Percentiles rank a stretch among this genome's conserved stretches.
Evolutionary conservation across 2,329 filamentous ascomycete genomes (phyloP).

Genomic region (Aurifilum marmelostoma): DNA sequence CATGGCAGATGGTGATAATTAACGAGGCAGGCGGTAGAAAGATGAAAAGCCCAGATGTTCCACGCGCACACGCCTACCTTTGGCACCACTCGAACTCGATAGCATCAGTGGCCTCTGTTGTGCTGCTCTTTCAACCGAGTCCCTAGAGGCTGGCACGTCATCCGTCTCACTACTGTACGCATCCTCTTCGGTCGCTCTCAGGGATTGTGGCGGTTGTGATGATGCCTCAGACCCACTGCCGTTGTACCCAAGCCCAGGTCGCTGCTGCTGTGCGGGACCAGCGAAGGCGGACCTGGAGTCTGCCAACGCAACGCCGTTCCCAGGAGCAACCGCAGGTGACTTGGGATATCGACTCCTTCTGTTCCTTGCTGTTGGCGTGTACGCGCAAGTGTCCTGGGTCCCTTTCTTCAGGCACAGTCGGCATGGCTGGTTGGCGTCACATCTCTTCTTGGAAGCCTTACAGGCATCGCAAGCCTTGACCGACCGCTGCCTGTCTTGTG

Average conservation of each 20-base stretch:
- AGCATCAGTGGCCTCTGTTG: constrained; percentile 22
- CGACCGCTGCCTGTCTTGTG: constrained; percentile 27
- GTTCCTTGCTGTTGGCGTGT: constrained; percentile 19
- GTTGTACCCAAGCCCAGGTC: background rate
- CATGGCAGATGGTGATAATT: background rate
- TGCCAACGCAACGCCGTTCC: no score
- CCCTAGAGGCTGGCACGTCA: constrained; percentile 12
- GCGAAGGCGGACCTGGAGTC: background rate
- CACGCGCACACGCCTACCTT: constrained; percentile 9
- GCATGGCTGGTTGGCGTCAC: constrained; percentile 23
- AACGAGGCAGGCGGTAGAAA: background rate
- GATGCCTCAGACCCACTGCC: background rate
- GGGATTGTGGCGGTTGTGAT: background rate
- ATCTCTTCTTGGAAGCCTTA: constrained; percentile 26
- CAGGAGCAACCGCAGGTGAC: constrained; percentile 13
- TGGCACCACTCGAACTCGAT: constrained; percentile 22
- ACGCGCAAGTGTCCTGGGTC: constrained; percentile 20
- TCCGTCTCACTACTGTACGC: constrained; percentile 24
- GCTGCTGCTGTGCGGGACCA: background rate
- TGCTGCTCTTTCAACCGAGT: constrained; percentile 4
- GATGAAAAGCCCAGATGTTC: background rate
- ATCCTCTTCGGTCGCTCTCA: constrained; percentile 8
- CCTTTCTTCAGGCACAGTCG: constrained; percentile 23
- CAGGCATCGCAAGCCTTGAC: constrained; percentile 24
- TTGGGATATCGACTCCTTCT: constrained; percentile 12